A percentile compares a stretch with the other conserved stretches of the same genome.
These are phyloP conservation scores for Abortiporus biennis DNA, from an alignment of 1,284 basidiomycete species.

Conservation along the genomic window DNA sequence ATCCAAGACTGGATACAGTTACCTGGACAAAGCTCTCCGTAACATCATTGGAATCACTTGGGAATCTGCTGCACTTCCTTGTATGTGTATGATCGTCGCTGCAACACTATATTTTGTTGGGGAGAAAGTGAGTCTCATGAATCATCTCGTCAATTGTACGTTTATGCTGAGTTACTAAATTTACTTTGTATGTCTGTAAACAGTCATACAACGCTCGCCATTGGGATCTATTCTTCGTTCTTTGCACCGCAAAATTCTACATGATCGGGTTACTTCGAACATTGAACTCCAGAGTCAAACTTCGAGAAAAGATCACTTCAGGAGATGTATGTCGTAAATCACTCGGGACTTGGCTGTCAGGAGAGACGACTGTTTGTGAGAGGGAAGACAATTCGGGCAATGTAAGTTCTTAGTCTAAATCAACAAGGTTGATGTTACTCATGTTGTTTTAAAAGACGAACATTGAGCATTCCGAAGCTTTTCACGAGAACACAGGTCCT, in stretches of 20 bases:
- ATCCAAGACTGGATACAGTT: conserved; percentile 35
- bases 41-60: conserved; percentile 40
- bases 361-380: conserved; percentile 7
- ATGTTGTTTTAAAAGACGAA: neutral
- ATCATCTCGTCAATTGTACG: neutral
- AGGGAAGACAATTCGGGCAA: neutral
- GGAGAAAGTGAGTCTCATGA: conserved; percentile 27
- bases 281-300: conserved; percentile 35
- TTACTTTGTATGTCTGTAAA: neutral
- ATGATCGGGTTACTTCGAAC: conserved; percentile 40
- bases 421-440: neutral
- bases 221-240: conserved; percentile 40
- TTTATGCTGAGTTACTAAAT: neutral
- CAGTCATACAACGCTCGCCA: conserved; percentile 25
- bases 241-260: conserved; percentile 47
- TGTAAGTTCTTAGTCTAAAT: neutral
- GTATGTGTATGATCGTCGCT: conserved; percentile 36
- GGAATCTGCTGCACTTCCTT: conserved; percentile 42
- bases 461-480: neutral
- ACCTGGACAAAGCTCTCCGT: conserved; percentile 36
- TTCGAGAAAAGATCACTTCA: conserved; percentile 22
- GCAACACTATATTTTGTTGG: conserved; percentile 32
- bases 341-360: conserved; percentile 27
- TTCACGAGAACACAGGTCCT: no score
- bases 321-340: conserved; percentile 31